Percentiles rank a stretch among this genome's conserved stretches.
These are phyloP conservation scores for Mortierella sp. DNA, from an alignment of 371 early-diverging fungal genomes.

Conservation along the genomic window DNA sequence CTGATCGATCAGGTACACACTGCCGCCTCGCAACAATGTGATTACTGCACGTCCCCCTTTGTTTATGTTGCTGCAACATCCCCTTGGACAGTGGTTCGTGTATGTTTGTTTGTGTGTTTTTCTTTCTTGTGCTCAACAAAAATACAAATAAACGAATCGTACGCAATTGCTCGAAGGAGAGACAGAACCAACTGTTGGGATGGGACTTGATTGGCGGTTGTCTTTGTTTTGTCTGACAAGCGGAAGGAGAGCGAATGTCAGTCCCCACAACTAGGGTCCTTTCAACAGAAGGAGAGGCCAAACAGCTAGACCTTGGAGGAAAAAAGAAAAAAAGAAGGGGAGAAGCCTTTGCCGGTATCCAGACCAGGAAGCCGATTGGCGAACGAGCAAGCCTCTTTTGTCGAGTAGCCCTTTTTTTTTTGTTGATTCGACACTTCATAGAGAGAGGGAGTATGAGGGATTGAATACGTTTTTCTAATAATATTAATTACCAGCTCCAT, in stretches of 20 bases:
- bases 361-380: constrained; percentile 4
- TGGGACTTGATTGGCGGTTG: too few relatives aligned
- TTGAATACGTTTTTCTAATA: constrained; percentile 1
- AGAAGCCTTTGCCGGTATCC: neutral
- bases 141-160: too few relatives aligned
- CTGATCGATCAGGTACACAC: constrained; percentile 10
- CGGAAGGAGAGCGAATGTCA: neutral
- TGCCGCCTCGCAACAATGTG: neutral
- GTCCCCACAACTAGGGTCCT: neutral
- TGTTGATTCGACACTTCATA: neutral
- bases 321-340: neutral
- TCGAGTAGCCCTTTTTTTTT: constrained; percentile 8
- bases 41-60: constrained; percentile 12
- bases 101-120: too few relatives aligned
- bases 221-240: neutral
- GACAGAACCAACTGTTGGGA: too few relatives aligned
- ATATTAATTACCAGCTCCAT: constrained; percentile 13
- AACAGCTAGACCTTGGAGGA: neutral
- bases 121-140: neutral
- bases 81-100: too few relatives aligned
- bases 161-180: too few relatives aligned
- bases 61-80: neutral
- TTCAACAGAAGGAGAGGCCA: neutral
- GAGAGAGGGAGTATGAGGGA: neutral
- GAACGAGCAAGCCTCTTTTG: neutral